A percentile compares a stretch with the other conserved stretches of the same genome.
These are phyloP conservation scores for Entomortierella beljakovae DNA, from an alignment of 192 early-diverging fungal genomes.

Conservation along the genomic window DNA sequence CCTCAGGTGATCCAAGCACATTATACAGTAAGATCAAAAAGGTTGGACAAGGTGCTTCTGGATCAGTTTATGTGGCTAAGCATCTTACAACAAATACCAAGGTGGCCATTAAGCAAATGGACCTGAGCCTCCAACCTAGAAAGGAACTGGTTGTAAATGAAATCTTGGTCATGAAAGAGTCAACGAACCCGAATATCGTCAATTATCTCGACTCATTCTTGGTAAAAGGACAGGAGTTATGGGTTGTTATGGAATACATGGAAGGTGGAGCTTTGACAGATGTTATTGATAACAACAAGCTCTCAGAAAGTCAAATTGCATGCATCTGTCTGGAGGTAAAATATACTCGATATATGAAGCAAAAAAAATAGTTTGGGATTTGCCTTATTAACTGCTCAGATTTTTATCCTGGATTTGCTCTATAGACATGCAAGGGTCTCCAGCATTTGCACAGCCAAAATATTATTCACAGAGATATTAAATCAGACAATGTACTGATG, in stretches of 20 bases:
- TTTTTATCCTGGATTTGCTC: conserved; percentile 4
- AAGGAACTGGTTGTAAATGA: conserved; percentile 95
- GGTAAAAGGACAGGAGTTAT: conserved; percentile 85
- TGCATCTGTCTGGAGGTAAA: conserved; percentile 91
- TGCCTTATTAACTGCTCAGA: background rate
- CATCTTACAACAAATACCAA: conserved; percentile 75
- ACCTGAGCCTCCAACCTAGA: conserved; percentile 85
- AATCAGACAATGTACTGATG: conserved; percentile 89
- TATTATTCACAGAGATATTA: conserved; percentile 94
- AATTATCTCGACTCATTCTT: conserved; percentile 96
- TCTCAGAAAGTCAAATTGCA: conserved; percentile 96
- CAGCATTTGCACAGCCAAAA: conserved; percentile 82
- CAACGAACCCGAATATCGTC: conserved; percentile 95
- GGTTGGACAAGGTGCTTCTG: conserved; percentile 97
- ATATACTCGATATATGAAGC: background rate
- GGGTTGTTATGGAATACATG: conserved; percentile 99
- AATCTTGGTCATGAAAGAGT: conserved; percentile 95
- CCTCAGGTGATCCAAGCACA: conserved; percentile 88
- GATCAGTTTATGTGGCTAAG: conserved; percentile 96
- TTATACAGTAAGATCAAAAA: conserved; percentile 96
- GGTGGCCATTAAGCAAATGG: conserved; percentile 97
- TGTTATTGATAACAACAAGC: conserved; percentile 93
- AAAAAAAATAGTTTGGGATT: background rate
- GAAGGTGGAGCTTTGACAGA: conserved; percentile 98
- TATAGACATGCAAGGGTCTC: conserved; percentile 81